phyloP scores from a whole-genome alignment of 2,329 filamentous ascomycete genomes.

The Colletotrichum australisinense region DNA sequence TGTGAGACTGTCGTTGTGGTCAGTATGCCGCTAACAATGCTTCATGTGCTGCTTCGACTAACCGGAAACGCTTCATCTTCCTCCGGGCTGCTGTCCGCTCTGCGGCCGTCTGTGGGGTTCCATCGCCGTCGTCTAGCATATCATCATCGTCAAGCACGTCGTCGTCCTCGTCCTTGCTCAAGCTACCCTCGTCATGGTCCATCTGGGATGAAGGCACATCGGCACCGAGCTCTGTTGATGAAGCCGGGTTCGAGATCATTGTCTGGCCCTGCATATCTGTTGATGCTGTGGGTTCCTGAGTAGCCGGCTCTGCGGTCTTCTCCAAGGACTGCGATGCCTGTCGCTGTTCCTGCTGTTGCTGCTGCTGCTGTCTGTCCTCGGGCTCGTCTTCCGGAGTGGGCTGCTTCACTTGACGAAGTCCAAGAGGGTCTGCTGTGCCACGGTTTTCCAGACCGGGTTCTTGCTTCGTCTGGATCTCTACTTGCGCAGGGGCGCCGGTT shows the following conservation, averaged over 20 bases:
- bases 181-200: constrained; percentile 48
- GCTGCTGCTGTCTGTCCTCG: constrained; percentile 41
- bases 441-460: constrained; percentile 50
- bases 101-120: constrained; percentile 63
- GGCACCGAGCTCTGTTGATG: constrained; percentile 49
- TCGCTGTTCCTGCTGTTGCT: constrained; percentile 21
- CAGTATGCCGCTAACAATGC: constrained; percentile 40
- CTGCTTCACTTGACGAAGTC: constrained; percentile 53
- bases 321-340: constrained; percentile 48
- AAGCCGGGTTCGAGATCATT: constrained; percentile 49
- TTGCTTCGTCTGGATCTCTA: constrained; percentile 77
- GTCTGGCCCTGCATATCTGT: constrained; percentile 52
- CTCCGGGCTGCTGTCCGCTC: constrained; percentile 68
- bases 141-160: constrained; percentile 68
- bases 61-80: constrained; percentile 85
- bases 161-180: constrained; percentile 61
- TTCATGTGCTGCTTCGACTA: constrained; percentile 48
- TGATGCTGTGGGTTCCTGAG: constrained; percentile 53
- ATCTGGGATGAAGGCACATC: constrained; percentile 47
- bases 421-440: constrained; percentile 53
- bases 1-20: constrained; percentile 73
- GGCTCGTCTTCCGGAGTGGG: constrained; percentile 52
- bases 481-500: constrained; percentile 52
- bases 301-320: constrained; percentile 49
- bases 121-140: constrained; percentile 63